A percentile compares a stretch with the other conserved stretches of the same genome.
Conservation (phyloP, 129 eudicot genomes). For the Apium graveolens region DNA sequence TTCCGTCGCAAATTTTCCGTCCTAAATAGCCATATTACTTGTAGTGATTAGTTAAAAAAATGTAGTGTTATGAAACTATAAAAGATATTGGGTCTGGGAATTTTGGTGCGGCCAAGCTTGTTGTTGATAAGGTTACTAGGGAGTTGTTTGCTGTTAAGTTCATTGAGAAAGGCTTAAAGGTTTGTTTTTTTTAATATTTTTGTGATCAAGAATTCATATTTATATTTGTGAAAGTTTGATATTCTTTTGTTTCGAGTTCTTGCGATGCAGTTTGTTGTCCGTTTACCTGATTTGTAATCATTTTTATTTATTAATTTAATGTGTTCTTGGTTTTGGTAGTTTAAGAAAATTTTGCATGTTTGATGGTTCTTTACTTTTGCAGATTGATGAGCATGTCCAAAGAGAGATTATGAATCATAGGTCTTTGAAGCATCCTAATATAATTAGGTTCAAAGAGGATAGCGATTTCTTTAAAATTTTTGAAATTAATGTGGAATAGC, state of each 20-base stretch:
- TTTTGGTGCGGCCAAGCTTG: constrained; percentile 74
- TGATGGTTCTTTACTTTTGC: too few species aligned
- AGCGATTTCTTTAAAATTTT: background rate
- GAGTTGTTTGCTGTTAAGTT: constrained; percentile 64
- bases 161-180: constrained; percentile 63
- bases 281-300: too few species aligned
- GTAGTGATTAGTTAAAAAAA: background rate
- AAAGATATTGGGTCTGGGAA: constrained; percentile 69
- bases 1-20: too few species aligned
- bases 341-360: background rate
- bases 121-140: constrained; percentile 36
- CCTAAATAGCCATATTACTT: too few species aligned
- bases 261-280: too few species aligned
- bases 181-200: background rate
- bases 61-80: constrained; percentile 58
- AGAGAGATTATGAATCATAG: constrained; percentile 84
- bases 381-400: constrained; percentile 86
- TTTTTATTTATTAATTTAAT: too few species aligned
- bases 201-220: too few species aligned
- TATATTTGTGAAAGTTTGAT: too few species aligned
- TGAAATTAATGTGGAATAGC: background rate
- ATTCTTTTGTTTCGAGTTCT: too few species aligned
- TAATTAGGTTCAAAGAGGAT: constrained; percentile 80
- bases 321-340: background rate
- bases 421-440: constrained; percentile 76